Evolutionary conservation across 2,329 filamentous ascomycete genomes (phyloP).

Genomic region (Cercospora brassicicola): DNA sequence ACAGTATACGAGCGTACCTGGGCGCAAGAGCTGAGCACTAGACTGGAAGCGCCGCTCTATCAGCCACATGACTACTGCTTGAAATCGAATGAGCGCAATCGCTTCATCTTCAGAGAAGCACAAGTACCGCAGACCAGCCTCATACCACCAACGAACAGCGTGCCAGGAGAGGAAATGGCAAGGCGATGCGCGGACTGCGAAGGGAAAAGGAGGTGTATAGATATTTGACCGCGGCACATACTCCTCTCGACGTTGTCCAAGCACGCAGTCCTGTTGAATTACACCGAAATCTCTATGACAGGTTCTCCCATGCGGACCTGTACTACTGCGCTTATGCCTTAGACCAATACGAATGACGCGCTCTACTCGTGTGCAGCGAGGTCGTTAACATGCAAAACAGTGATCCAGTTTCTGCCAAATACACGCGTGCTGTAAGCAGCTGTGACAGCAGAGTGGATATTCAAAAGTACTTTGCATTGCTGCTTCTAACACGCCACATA

Average conservation of each 20-base stretch:
- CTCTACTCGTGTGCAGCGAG: too few relatives aligned
- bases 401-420: not conserved
- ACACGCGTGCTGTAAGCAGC: not conserved
- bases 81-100: not conserved
- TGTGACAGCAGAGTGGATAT: not conserved
- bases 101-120: not conserved
- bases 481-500: conserved; percentile 8
- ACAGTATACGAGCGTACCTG: conserved; percentile 15
- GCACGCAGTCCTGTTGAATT: not conserved
- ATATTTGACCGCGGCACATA: not conserved
- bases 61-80: not conserved
- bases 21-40: not conserved
- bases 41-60: not conserved
- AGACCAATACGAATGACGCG: too few relatives aligned
- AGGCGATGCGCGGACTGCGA: not conserved
- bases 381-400: too few relatives aligned
- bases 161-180: not conserved
- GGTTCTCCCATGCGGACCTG: too few relatives aligned
- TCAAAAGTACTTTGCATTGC: conserved; percentile 5
- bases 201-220: not conserved
- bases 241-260: not conserved
- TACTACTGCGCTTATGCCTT: too few relatives aligned
- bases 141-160: not conserved
- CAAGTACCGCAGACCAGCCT: not conserved
- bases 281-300: too few relatives aligned